Evolutionary conservation across 2,329 filamentous ascomycete species (phyloP), one percentile per base, ranked within the genome.

Genomic region (Sarocladiaceae sp.): DNA sequence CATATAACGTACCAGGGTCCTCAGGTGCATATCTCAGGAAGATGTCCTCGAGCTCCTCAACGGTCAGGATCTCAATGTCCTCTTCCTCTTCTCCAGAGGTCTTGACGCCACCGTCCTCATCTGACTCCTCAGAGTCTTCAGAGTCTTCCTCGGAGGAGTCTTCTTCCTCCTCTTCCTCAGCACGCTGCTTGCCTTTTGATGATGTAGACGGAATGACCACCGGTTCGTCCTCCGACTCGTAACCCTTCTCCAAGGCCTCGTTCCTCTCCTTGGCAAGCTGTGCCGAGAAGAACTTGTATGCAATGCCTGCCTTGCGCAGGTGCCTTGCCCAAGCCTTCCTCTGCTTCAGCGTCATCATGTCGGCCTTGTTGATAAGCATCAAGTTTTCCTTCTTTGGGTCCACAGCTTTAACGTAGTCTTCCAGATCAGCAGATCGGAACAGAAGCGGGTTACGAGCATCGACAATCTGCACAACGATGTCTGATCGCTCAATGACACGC

Each of bases 251-350:
- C 43, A 79, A 74, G 27, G 82, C 79, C 60, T 96, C 90, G 49
- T 88, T 93, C 62, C 82, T 70, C 66, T 97, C 88, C 63, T 94
- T 95, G 10, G 93, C 93, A 47, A 98, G 65, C 48, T 86, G 82
- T 1, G 93, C 93, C 2, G 94, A 98, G 72, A 98, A 98, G 71
- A 97, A 98, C 56, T 85, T 86, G 72, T 93, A 98, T 44, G 86
- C 80, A 58, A 98, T 94, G 21, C 82, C 80, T 20, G 85, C 80
- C 53, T 81, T 72, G 53, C 83, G 83, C 54, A 98, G 88, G 59
- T 95, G 88, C 53, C 85, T 78, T 3, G 90, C 90, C 93, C 93
- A 98, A 1, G 75, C 72, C 51, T 76, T 76, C 52, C 93, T 75
- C 68, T 98, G 94, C 56, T 80, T 80, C 39, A 81, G 64, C 2